Percentiles rank a stretch among this genome's conserved stretches.
phyloP scores from a whole-genome alignment of 176 grass and related monocot genomes.

The Poa annua region DNA sequence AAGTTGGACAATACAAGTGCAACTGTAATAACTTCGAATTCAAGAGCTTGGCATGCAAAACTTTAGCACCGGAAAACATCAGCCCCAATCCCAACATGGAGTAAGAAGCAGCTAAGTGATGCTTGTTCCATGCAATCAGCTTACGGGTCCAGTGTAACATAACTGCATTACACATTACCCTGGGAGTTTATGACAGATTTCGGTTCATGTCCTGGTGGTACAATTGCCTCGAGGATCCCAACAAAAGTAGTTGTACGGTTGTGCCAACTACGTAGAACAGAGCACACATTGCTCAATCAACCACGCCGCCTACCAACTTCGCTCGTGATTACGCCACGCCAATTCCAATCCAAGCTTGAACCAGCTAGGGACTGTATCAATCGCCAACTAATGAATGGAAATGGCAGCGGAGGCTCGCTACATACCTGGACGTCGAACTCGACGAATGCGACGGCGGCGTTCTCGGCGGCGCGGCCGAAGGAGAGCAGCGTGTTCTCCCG shows the following conservation, averaged over 20 bases:
- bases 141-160: background rate
- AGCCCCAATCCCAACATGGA: background rate
- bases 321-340: conserved; percentile 4
- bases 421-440: conserved; percentile 74
- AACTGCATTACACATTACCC: too few relatives aligned
- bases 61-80: background rate
- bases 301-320: background rate
- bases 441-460: conserved; percentile 57
- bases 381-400: background rate
- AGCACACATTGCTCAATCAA: conserved; percentile 32
- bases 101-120: background rate
- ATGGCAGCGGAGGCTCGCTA: background rate
- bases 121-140: conserved; percentile 12
- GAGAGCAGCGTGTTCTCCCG: conserved; percentile 77
- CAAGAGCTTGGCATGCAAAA: background rate
- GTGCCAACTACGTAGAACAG: background rate
- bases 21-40: background rate
- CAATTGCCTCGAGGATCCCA: background rate
- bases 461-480: conserved; percentile 51
- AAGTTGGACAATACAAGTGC: too few relatives aligned
- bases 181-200: background rate
- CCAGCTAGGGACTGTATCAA: background rate
- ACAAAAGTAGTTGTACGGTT: conserved; percentile 20
- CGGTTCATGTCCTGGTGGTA: background rate
- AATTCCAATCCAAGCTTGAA: background rate